Conservation (phyloP, 805 yeast species). For the Middelhovenomyces tepae region DNA sequence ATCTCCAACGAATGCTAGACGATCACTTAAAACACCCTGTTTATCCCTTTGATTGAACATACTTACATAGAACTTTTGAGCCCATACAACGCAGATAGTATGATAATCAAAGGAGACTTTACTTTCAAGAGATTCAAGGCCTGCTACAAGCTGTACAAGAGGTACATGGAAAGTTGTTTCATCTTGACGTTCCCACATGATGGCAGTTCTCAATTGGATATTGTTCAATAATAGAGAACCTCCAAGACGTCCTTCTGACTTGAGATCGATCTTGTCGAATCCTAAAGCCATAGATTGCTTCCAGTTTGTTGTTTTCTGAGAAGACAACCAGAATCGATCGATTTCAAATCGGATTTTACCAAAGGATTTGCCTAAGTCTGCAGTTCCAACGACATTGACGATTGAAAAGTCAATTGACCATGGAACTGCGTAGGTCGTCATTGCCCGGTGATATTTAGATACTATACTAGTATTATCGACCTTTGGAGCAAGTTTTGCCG, state of each 20-base stretch:
- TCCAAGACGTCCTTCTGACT: slow-evolving; percentile 71
- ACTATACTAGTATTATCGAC: slow-evolving; percentile 19
- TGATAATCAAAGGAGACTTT: slow-evolving; percentile 79
- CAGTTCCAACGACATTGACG: slow-evolving; percentile 41
- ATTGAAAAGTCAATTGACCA: slow-evolving; percentile 60
- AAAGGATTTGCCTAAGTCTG: slow-evolving; percentile 77
- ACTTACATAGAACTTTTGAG: slow-evolving; percentile 41
- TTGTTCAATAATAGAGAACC: slow-evolving; percentile 50
- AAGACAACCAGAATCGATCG: slow-evolving; percentile 58
- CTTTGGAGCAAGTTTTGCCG: background rate
- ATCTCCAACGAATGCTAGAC: slow-evolving; percentile 41
- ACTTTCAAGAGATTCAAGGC: slow-evolving; percentile 45
- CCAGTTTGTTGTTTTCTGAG: slow-evolving; percentile 58
- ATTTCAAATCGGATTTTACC: slow-evolving; percentile 53
- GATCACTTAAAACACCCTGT: slow-evolving; percentile 21
- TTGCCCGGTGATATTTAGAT: slow-evolving; percentile 43
- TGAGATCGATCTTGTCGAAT: slow-evolving; percentile 40
- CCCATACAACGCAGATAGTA: slow-evolving; percentile 58
- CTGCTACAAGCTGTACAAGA: slow-evolving; percentile 51
- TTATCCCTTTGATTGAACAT: slow-evolving; percentile 60
- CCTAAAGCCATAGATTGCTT: slow-evolving; percentile 63
- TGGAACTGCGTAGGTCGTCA: slow-evolving; percentile 60
- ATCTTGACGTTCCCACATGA: slow-evolving; percentile 51
- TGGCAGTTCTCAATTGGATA: slow-evolving; percentile 50
- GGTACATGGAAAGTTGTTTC: slow-evolving; percentile 48